Conservation (phyloP, 768 basidiomycete species). For the Rhodocollybia butyracea region DNA sequence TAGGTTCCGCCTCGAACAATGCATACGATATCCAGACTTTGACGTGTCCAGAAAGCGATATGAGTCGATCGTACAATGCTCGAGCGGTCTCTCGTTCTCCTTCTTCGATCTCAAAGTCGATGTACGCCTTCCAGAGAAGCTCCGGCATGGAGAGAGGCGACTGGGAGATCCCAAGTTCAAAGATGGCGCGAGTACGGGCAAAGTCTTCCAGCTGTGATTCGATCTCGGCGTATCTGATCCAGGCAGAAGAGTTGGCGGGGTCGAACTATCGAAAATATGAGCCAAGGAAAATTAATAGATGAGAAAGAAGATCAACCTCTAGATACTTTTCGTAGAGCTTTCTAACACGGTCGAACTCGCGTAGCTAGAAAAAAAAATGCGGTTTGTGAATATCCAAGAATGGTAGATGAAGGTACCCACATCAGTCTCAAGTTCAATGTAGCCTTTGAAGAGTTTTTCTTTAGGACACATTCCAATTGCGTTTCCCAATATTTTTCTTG, state of each 20-base stretch:
- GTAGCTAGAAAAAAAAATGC: slow-evolving; percentile 45
- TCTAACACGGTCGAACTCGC: slow-evolving; percentile 94
- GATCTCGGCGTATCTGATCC: slow-evolving; percentile 95
- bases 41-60: slow-evolving; percentile 85
- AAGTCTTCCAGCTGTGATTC: slow-evolving; percentile 87
- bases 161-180: slow-evolving; percentile 87
- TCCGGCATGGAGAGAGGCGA: slow-evolving; percentile 92
- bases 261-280: slow-evolving; percentile 55
- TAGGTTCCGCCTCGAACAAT: slow-evolving; percentile 81
- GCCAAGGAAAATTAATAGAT: neutral
- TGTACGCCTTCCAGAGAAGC: slow-evolving; percentile 90
- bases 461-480: slow-evolving; percentile 97
- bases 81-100: slow-evolving; percentile 86
- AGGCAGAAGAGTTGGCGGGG: slow-evolving; percentile 85
- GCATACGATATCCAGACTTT: slow-evolving; percentile 98
- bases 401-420: slow-evolving; percentile 35
- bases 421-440: slow-evolving; percentile 91
- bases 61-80: slow-evolving; percentile 84
- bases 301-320: slow-evolving; percentile 50
- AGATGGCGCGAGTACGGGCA: slow-evolving; percentile 87
- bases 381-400: neutral
- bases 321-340: slow-evolving; percentile 92
- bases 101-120: slow-evolving; percentile 95
- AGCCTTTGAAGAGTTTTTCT: slow-evolving; percentile 92
- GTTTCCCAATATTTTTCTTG: slow-evolving; percentile 85